phyloP scores from a whole-genome alignment of 768 basidiomycete species.

The Amyloporia xantha region DNA sequence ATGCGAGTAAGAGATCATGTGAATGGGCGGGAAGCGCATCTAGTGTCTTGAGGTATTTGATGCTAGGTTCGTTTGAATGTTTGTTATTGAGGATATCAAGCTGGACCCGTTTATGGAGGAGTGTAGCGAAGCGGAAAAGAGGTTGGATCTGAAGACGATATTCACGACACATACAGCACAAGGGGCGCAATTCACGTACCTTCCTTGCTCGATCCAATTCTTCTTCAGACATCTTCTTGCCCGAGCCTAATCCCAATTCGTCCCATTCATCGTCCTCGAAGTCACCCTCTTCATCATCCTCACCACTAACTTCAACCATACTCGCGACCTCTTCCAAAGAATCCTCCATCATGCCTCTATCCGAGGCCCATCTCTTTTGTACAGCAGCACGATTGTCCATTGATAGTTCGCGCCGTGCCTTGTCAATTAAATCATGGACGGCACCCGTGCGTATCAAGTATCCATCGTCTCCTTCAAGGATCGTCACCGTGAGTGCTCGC shows the following conservation, averaged over 20 bases:
- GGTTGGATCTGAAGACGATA: slow-evolving; percentile 50
- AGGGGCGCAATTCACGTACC: too few species aligned
- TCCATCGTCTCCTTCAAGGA: slow-evolving; percentile 15
- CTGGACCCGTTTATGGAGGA: slow-evolving; percentile 57
- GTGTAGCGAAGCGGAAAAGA: slow-evolving; percentile 49
- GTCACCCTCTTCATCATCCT: slow-evolving; percentile 19
- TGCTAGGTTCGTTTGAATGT: slow-evolving; percentile 15
- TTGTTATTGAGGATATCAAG: slow-evolving; percentile 38
- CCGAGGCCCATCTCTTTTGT: slow-evolving; percentile 39
- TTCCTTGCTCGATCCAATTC: slow-evolving; percentile 57
- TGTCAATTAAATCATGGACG: slow-evolving; percentile 23
- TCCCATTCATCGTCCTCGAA: slow-evolving; percentile 36
- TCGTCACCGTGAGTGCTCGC: slow-evolving; percentile 6
- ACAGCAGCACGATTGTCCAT: slow-evolving; percentile 54
- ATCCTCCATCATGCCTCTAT: slow-evolving; percentile 56
- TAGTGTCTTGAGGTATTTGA: slow-evolving; percentile 24
- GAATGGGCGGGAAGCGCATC: slow-evolving; percentile 49
- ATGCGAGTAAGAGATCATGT: slow-evolving; percentile 41
- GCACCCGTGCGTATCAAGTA: slow-evolving; percentile 23
- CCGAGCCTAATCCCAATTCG: slow-evolving; percentile 49
- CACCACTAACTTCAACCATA: slow-evolving; percentile 38
- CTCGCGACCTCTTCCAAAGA: slow-evolving; percentile 49
- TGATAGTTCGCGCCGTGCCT: slow-evolving; percentile 39
- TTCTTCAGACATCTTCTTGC: slow-evolving; percentile 34
- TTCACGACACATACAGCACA: too few species aligned